Evolutionary conservation across 306 rosid genomes (phyloP).

Genomic region (apple (Malus domestica)): DNA sequence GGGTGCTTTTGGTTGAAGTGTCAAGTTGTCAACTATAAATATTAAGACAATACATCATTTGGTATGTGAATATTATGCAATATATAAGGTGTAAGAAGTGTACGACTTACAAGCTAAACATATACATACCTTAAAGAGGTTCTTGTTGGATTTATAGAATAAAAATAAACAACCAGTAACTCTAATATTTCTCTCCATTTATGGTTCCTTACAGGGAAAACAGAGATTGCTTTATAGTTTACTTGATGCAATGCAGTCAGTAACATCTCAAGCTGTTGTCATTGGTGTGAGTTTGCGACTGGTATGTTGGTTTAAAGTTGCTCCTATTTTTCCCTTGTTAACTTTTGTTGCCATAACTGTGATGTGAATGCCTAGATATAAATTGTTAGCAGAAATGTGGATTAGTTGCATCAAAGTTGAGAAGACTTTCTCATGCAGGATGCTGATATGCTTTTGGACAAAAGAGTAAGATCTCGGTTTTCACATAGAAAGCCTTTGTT

Average conservation of each 20-base stretch:
- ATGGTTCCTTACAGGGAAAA: slow-evolving; percentile 57
- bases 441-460: slow-evolving; percentile 89
- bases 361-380: background rate
- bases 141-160: background rate
- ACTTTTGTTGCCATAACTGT: too few relatives aligned
- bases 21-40: background rate
- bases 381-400: background rate
- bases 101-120: background rate
- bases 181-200: background rate
- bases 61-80: background rate
- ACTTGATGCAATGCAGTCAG: slow-evolving; percentile 90
- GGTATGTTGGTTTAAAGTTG: slow-evolving; percentile 40
- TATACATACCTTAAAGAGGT: background rate
- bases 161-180: background rate
- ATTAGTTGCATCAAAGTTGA: background rate
- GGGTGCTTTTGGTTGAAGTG: background rate
- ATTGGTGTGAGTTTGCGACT: slow-evolving; percentile 78
- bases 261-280: slow-evolving; percentile 86
- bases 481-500: slow-evolving; percentile 84
- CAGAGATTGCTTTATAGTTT: slow-evolving; percentile 82
- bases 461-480: slow-evolving; percentile 93
- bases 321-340: background rate
- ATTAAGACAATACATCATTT: background rate
- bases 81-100: background rate
- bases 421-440: slow-evolving; percentile 46